These are phyloP conservation scores for Xanthoconium separans DNA, from an alignment of 1,284 basidiomycete species.

Conservation along the genomic window DNA sequence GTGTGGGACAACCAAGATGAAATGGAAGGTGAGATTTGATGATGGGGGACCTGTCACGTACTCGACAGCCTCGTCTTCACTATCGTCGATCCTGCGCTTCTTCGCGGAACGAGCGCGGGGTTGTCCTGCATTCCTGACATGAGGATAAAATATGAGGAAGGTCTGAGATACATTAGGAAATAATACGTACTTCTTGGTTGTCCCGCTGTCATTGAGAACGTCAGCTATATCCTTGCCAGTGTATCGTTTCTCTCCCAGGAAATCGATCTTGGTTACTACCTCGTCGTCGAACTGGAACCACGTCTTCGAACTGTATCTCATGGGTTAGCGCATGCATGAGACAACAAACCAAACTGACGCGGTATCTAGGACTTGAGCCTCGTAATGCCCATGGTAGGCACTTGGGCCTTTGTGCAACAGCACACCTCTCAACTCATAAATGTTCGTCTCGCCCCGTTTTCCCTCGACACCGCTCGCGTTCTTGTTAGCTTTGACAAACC, in stretches of 20 bases:
- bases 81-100: constrained; percentile 54
- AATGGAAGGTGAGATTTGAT: constrained; percentile 19
- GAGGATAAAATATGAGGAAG: constrained; percentile 4
- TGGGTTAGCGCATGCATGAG: constrained; percentile 8
- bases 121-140: constrained; percentile 23
- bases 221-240: constrained; percentile 30
- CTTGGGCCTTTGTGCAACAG: constrained; percentile 82
- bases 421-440: constrained; percentile 81
- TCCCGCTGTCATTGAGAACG: constrained; percentile 22
- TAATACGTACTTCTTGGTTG: constrained; percentile 27
- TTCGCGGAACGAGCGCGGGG: constrained; percentile 30
- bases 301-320: constrained; percentile 50
- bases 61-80: constrained; percentile 55
- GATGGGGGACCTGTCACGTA: constrained; percentile 29
- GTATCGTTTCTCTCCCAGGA: constrained; percentile 46
- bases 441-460: constrained; percentile 22
- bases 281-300: constrained; percentile 95
- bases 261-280: constrained; percentile 58
- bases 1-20: constrained; percentile 16
- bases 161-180: background rate
- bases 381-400: constrained; percentile 92
- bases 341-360: constrained; percentile 45
- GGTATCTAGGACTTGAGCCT: constrained; percentile 82
- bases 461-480: constrained; percentile 10
- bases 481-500: constrained; percentile 45